phyloP scores from a whole-genome alignment of 1,139 yeast genomes.

The Hyphopichia burtonii region DNA sequence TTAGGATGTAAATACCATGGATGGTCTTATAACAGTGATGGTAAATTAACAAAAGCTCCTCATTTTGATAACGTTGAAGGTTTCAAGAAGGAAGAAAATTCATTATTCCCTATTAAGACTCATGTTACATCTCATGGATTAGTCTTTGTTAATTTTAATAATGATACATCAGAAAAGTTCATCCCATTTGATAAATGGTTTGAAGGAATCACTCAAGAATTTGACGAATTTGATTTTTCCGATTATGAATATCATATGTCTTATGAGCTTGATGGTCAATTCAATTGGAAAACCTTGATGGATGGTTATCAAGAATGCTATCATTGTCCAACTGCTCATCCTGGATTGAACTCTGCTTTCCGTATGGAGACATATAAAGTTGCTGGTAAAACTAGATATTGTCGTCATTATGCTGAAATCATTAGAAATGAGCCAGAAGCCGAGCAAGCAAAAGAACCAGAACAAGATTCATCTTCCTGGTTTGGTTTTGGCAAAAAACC shows the following conservation, averaged over 20 bases:
- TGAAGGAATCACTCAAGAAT: constrained; percentile 48
- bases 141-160: constrained; percentile 51
- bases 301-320: constrained; percentile 68
- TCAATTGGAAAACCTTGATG: constrained; percentile 67
- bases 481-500: constrained; percentile 45
- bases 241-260: constrained; percentile 67
- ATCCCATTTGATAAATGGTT: constrained; percentile 53
- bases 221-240: constrained; percentile 55
- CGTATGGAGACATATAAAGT: constrained; percentile 65
- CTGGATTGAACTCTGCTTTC: constrained; percentile 56
- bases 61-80: constrained; percentile 60
- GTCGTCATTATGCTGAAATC: constrained; percentile 50
- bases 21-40: constrained; percentile 64
- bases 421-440: constrained; percentile 14
- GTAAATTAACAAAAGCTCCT: constrained; percentile 57
- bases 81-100: constrained; percentile 53
- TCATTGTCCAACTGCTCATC: constrained; percentile 68
- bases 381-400: constrained; percentile 56
- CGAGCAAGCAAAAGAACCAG: constrained; percentile 9
- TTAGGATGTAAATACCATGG: constrained; percentile 64
- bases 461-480: constrained; percentile 40
- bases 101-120: constrained; percentile 53
- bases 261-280: constrained; percentile 61
- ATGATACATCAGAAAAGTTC: constrained; percentile 29
- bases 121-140: constrained; percentile 57